Percentiles rank a stretch among this genome's conserved stretches.
These are phyloP conservation scores for Xylaria sp. DNA, from an alignment of 2,329 filamentous ascomycete genomes.

Conservation along the genomic window DNA sequence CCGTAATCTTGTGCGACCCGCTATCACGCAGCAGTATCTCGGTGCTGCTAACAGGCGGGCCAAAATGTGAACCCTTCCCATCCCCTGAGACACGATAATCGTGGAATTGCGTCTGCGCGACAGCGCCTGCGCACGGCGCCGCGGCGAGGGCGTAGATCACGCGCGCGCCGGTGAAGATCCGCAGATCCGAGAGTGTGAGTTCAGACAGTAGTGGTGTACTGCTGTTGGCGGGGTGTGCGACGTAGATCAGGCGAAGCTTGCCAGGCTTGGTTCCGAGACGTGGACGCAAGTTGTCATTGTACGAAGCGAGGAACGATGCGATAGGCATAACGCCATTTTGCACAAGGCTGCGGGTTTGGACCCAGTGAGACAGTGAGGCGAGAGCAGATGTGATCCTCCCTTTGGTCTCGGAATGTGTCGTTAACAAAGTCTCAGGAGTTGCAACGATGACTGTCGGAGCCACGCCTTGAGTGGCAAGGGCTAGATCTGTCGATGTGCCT, in stretches of 20 bases:
- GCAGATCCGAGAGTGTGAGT: slow-evolving; percentile 78
- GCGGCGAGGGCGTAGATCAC: slow-evolving; percentile 87
- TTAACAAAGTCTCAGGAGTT: slow-evolving; percentile 76
- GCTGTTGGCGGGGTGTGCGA: slow-evolving; percentile 71
- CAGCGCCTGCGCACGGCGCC: slow-evolving; percentile 84
- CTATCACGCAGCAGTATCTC: slow-evolving; percentile 80
- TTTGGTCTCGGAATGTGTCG: slow-evolving; percentile 71
- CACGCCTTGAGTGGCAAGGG: slow-evolving; percentile 76
- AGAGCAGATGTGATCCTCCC: slow-evolving; percentile 69
- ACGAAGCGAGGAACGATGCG: slow-evolving; percentile 68
- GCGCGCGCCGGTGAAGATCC: slow-evolving; percentile 81
- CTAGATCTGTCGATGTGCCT: slow-evolving; percentile 75
- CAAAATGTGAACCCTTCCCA: slow-evolving; percentile 73
- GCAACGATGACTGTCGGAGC: slow-evolving; percentile 85
- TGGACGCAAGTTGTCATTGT: slow-evolving; percentile 69
- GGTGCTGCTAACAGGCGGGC: slow-evolving; percentile 79
- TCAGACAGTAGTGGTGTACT: slow-evolving; percentile 73
- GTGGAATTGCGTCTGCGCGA: slow-evolving; percentile 87
- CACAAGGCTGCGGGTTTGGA: slow-evolving; percentile 74
- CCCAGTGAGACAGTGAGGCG: slow-evolving; percentile 74
- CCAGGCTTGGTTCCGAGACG: slow-evolving; percentile 70
- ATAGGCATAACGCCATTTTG: slow-evolving; percentile 78
- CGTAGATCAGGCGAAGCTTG: slow-evolving; percentile 82
- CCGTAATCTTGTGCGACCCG: slow-evolving; percentile 68
- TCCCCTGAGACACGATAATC: slow-evolving; percentile 75